Conservation (phyloP, 2,329 filamentous ascomycete species). For the Colletotrichum tamarilloi region DNA sequence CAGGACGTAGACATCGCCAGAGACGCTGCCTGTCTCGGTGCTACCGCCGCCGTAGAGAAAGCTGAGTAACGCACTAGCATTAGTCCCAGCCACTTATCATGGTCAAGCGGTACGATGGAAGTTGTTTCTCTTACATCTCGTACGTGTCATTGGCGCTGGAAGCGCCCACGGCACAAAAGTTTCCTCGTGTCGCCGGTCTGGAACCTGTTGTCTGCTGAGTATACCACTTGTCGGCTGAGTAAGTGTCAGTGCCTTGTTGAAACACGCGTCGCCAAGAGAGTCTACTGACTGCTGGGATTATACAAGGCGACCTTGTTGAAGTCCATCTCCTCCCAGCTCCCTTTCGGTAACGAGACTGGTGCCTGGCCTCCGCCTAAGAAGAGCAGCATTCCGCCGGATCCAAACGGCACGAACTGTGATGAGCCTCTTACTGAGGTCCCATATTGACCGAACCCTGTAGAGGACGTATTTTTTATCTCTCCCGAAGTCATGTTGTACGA, state of each 20-base stretch:
- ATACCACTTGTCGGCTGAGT: slow-evolving; percentile 42
- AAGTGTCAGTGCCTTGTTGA: background rate
- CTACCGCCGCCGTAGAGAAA: slow-evolving; percentile 50
- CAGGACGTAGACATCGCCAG: slow-evolving; percentile 48
- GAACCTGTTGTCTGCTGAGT: slow-evolving; percentile 46
- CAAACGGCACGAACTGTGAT: slow-evolving; percentile 47
- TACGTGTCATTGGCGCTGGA: slow-evolving; percentile 46
- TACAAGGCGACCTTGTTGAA: slow-evolving; percentile 46
- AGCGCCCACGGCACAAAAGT: slow-evolving; percentile 48
- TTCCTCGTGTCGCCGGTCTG: slow-evolving; percentile 41
- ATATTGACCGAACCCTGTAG: slow-evolving; percentile 36
- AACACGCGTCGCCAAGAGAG: background rate
- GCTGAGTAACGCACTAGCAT: slow-evolving; percentile 34
- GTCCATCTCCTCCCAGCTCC: too few relatives aligned
- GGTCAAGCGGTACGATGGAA: too few relatives aligned
- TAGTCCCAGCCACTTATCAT: too few relatives aligned
- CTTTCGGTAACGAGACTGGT: slow-evolving; percentile 28
- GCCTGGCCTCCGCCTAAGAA: slow-evolving; percentile 45
- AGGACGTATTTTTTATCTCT: slow-evolving; percentile 46
- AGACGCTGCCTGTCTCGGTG: slow-evolving; percentile 37
- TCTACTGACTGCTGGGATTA: slow-evolving; percentile 43
- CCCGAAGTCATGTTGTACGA: slow-evolving; percentile 46
- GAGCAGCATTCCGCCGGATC: slow-evolving; percentile 45
- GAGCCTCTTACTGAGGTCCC: slow-evolving; percentile 44
- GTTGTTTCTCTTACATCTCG: slow-evolving; percentile 44